phyloP scores from a whole-genome alignment of 176 grass and related monocot genomes.

The Phoenix dactylifera region DNA sequence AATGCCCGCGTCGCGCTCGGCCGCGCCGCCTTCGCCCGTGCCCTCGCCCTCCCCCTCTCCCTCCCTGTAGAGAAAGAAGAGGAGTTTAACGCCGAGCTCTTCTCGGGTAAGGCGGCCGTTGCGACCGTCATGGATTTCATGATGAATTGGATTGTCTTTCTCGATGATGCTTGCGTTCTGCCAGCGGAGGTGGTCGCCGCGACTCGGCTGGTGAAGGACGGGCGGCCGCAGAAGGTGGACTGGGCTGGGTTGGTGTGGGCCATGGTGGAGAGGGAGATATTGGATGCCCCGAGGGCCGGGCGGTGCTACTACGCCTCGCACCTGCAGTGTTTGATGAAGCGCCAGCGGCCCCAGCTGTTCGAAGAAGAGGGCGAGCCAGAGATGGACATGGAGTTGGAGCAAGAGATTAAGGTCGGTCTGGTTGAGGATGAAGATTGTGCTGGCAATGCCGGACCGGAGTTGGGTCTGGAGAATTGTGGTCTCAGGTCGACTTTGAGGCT shows the following conservation, averaged over 20 bases:
- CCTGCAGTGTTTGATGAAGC: constrained; percentile 58
- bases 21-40: constrained; percentile 41
- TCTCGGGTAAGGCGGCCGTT: constrained; percentile 21
- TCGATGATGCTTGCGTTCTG: constrained; percentile 52
- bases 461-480: constrained; percentile 26
- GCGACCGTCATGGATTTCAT: constrained; percentile 41
- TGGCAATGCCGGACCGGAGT: constrained; percentile 11
- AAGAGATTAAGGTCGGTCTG: not conserved
- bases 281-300: constrained; percentile 35
- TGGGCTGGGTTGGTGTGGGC: constrained; percentile 70
- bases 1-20: constrained; percentile 35
- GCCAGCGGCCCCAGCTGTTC: constrained; percentile 43
- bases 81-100: constrained; percentile 10
- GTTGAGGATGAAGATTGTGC: constrained; percentile 16
- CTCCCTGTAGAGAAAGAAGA: constrained; percentile 46
- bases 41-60: constrained; percentile 14
- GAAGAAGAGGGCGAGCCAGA: not conserved
- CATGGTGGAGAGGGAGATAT: constrained; percentile 81
- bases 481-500: constrained; percentile 32
- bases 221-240: constrained; percentile 58
- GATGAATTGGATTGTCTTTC: constrained; percentile 45
- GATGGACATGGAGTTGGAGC: too few relatives aligned
- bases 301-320: constrained; percentile 56
- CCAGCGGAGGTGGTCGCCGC: constrained; percentile 49
- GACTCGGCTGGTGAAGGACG: constrained; percentile 53